A percentile compares a stretch with the other conserved stretches of the same genome.
Conservation (phyloP, 441 rosid species). For the Gossypium trilobum region DNA sequence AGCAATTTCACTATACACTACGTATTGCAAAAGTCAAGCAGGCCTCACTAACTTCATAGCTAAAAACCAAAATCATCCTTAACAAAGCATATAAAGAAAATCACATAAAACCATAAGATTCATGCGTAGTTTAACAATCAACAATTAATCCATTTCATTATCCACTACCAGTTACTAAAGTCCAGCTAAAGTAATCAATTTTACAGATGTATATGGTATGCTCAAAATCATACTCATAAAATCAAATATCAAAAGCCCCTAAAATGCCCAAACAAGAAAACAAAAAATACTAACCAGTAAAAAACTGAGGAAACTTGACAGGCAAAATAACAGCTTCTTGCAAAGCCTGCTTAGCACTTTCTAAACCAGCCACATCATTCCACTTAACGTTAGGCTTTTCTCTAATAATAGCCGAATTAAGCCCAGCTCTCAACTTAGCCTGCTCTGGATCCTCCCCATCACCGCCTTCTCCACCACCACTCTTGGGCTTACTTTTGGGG, state of each 20-base stretch:
- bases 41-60: not conserved
- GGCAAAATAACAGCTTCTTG: conserved; percentile 94
- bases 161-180: not conserved
- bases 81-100: not conserved
- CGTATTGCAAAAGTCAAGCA: not conserved
- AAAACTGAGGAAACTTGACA: conserved; percentile 83
- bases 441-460: conserved; percentile 80
- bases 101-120: not conserved
- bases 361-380: conserved; percentile 69
- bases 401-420: conserved; percentile 73
- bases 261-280: not conserved
- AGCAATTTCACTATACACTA: not conserved
- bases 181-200: not conserved
- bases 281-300: conserved; percentile 43
- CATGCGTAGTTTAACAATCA: not conserved
- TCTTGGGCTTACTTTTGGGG: conserved; percentile 78
- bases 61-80: not conserved
- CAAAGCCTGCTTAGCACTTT: conserved; percentile 74
- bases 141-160: not conserved
- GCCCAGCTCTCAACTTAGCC: conserved; percentile 66
- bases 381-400: conserved; percentile 78
- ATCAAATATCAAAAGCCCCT: not conserved
- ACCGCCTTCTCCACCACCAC: conserved; percentile 55
- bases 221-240: not conserved
- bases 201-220: not conserved